These are phyloP conservation scores for Neurospora intermedia DNA, from an alignment of 495 filamentous ascomycete species.

Conservation along the genomic window DNA sequence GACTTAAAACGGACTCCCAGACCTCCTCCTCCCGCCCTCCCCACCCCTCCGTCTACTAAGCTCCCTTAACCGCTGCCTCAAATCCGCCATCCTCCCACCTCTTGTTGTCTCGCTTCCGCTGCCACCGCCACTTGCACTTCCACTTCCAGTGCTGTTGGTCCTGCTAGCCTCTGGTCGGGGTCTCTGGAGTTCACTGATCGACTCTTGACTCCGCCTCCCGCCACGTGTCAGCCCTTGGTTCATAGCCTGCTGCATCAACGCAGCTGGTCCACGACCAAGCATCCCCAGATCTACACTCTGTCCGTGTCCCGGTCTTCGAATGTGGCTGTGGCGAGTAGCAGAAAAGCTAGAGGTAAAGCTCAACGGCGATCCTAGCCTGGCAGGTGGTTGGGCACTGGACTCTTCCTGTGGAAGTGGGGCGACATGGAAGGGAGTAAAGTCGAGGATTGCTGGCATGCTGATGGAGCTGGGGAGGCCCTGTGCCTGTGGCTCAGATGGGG, in stretches of 20 bases:
- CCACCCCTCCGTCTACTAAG: neutral
- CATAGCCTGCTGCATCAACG: too few relatives aligned
- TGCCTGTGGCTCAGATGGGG: neutral
- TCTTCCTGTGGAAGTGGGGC: conserved; percentile 3
- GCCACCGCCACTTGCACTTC: neutral
- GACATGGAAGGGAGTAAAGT: neutral
- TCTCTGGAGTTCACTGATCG: neutral
- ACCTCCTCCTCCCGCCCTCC: neutral
- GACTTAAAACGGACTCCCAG: neutral
- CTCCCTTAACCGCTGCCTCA: neutral
- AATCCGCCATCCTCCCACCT: neutral
- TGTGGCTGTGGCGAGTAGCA: conserved; percentile 17
- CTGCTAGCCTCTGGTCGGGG: neutral
- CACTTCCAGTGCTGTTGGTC: neutral
- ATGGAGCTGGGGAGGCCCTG: neutral
- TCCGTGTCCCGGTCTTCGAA: conserved; percentile 19
- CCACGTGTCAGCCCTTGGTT: too few relatives aligned
- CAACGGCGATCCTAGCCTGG: conserved; percentile 43
- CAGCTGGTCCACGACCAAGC: conserved; percentile 19
- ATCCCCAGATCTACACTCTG: conserved; percentile 31
- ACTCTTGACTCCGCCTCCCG: neutral
- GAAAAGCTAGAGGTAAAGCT: conserved; percentile 36
- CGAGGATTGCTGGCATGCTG: neutral
- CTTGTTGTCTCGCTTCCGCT: neutral
- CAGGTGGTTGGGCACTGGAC: conserved; percentile 19